Base-by-base conservation (phyloP, 371 early-diverging fungal genomes). In the Mucor velutinosus region DNA sequence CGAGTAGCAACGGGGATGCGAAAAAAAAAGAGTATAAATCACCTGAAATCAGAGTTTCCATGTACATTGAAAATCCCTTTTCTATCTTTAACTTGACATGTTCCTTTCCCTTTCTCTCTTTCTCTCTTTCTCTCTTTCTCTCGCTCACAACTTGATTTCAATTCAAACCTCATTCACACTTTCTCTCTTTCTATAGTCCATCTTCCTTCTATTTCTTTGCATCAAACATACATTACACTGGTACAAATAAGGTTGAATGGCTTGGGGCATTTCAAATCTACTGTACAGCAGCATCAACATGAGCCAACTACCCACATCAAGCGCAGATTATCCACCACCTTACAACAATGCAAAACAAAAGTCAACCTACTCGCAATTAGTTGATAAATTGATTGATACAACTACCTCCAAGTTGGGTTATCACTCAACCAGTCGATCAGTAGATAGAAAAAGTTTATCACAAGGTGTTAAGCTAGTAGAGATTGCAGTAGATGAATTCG, bases 401-500 rank as follows among this genome's bases (percentile, higher is more conserved):
- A 39, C 59, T 4, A 30, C 62, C 23, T 30, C 33, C 30, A 56
- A 19, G 29, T n/a, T 30, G 17, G 56, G 56, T 56, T 56, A 41
- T 41, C 17, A 60, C 14, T 23, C 30, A n/a, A 1, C 17, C 32
- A 23, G 21, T 49, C 5, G 45, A 65, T 11, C 53, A 55, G 51
- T 76, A 12, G 78, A 82, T 60, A 73, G 81, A 67, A 67, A 75
- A 29, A 62, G 79, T 37, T 67, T 86, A 4, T 78, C 84, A 4
- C 85, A 84, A 63, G 86, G 85, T 0, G 76, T 87, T 62, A 82
- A 81, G 17, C 70, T 87, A 0, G 74, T 86, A 0, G 77, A 76
- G 0, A 77, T 87, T 35, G 84, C 88, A 4, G 79, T 79, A 15
- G 85, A 87, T 41, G 85, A 85, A 59, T 86, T 85, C 25, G 84